phyloP scores from a whole-genome alignment of 768 basidiomycete genomes.

The Tephrocybe sp. region DNA sequence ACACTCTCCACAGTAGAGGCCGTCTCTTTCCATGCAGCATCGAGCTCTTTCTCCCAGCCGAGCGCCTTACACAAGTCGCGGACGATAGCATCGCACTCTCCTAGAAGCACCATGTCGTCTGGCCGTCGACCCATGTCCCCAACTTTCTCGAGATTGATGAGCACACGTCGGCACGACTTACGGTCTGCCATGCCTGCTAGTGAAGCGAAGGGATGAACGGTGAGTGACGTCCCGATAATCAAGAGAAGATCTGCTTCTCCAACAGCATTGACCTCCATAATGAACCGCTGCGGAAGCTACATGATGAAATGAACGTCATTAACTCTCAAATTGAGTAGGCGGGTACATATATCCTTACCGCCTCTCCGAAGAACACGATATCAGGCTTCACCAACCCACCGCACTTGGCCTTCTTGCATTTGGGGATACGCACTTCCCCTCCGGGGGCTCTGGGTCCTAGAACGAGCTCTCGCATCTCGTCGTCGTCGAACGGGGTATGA shows the following conservation, averaged over 20 bases:
- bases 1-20: constrained; percentile 15
- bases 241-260: constrained; percentile 80
- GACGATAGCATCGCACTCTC: constrained; percentile 70
- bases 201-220: constrained; percentile 84
- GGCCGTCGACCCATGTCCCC: constrained; percentile 55
- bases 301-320: neutral
- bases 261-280: constrained; percentile 49
- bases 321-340: neutral
- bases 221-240: constrained; percentile 88
- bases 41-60: constrained; percentile 71
- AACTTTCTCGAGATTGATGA: constrained; percentile 85
- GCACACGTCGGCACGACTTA: constrained; percentile 66
- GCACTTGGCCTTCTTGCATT: constrained; percentile 52
- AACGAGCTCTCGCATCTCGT: constrained; percentile 53
- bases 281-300: constrained; percentile 78
- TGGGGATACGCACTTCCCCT: constrained; percentile 59
- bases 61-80: constrained; percentile 59
- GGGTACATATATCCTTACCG: constrained; percentile 37
- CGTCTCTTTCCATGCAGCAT: constrained; percentile 53
- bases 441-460: constrained; percentile 4
- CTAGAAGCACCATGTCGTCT: constrained; percentile 63
- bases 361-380: constrained; percentile 91
- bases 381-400: constrained; percentile 86
- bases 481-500: constrained; percentile 50
- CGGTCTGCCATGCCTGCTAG: constrained; percentile 55